These are phyloP conservation scores for Phytopythium montanum DNA, from an alignment of 352 stramenopile species.

Conservation along the genomic window DNA sequence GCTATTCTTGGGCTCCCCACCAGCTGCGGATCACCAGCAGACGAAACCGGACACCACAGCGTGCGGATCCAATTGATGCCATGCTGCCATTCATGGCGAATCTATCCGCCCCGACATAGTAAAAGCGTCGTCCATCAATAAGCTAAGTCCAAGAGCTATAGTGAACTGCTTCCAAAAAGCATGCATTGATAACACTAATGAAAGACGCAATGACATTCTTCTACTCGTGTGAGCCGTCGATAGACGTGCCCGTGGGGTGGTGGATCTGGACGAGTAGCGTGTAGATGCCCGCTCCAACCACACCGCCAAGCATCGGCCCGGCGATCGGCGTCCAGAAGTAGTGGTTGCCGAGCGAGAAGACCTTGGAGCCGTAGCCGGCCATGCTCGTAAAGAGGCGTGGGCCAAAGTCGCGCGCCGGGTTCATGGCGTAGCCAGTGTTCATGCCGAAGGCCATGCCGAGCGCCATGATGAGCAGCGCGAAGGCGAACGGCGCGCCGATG, in stretches of 20 bases:
- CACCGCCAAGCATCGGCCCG: conserved; percentile 34
- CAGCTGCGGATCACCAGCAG: not conserved
- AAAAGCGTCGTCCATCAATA: no score
- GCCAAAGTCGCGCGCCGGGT: conserved; percentile 35
- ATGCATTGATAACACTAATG: not conserved
- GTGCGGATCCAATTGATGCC: not conserved
- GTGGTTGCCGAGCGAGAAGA: conserved; percentile 25
- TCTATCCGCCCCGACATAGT: no score
- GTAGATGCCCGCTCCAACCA: conserved; percentile 41
- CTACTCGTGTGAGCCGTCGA: not conserved
- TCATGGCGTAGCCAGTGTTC: conserved; percentile 41
- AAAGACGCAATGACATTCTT: not conserved
- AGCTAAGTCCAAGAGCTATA: no score
- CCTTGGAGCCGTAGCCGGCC: conserved; percentile 30
- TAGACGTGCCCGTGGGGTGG: conserved; percentile 13
- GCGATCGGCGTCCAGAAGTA: conserved; percentile 68
- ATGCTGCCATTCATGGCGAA: no score
- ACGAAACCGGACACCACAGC: not conserved
- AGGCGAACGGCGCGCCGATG: conserved; percentile 31
- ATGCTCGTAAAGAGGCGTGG: conserved; percentile 25
- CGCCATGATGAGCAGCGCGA: conserved; percentile 51
- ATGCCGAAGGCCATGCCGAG: conserved; percentile 62
- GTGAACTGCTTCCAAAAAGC: not conserved
- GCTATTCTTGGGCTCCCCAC: not conserved
- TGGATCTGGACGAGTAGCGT: conserved; percentile 50